Evolutionary conservation across 306 rosid species (phyloP).

Genomic region (Prunus padus): DNA sequence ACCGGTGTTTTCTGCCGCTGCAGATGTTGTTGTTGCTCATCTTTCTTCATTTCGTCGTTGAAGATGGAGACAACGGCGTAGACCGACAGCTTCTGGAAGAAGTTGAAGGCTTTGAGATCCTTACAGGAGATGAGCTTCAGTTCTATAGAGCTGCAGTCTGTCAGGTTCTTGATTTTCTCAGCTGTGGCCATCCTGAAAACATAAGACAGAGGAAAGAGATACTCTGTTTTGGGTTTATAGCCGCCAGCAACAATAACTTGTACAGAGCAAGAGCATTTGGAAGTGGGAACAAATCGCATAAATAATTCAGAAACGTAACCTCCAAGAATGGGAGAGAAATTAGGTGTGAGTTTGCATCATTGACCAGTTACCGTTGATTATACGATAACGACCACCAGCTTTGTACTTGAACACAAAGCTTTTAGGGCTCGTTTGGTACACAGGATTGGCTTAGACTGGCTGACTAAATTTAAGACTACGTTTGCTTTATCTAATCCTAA

Average conservation of each 20-base stretch:
- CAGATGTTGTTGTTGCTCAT: conserved; percentile 10
- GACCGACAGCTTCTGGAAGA: conserved; percentile 63
- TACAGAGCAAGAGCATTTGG: background rate
- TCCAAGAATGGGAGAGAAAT: background rate
- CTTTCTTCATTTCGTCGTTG: conserved; percentile 29
- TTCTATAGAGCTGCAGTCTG: conserved; percentile 39
- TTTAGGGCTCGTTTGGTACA: too few relatives aligned
- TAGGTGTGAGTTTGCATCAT: background rate
- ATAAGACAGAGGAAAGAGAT: background rate
- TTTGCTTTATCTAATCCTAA: too few relatives aligned
- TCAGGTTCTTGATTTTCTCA: conserved; percentile 3
- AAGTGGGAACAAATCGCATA: background rate
- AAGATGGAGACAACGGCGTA: conserved; percentile 40
- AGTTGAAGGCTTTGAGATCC: conserved; percentile 31
- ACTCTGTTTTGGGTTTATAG: background rate
- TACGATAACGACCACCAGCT: background rate
- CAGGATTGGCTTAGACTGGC: too few relatives aligned
- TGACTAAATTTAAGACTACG: too few relatives aligned
- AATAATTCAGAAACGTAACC: background rate
- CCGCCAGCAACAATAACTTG: background rate
- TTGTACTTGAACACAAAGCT: background rate
- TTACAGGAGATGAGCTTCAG: conserved; percentile 48
- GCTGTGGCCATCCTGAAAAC: background rate
- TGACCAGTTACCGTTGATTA: conserved; percentile 1
- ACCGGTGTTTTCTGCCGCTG: conserved; percentile 36